Percentiles rank a stretch among this genome's conserved stretches.
phyloP scores from a whole-genome alignment of 805 yeast species.

The Nakazawaea laoshanensis region DNA sequence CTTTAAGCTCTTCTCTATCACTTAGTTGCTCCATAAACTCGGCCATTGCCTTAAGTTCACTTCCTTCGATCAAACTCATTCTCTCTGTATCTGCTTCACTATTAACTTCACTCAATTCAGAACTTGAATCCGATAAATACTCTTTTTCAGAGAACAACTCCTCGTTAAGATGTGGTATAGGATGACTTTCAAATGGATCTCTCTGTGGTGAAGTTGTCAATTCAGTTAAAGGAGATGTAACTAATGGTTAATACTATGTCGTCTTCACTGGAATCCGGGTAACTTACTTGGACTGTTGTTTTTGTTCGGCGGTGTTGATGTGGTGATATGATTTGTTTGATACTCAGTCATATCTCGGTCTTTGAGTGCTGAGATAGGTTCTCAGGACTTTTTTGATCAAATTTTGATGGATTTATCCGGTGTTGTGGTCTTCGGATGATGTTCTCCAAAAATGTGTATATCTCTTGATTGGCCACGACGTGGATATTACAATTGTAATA shows the following conservation, averaged over 20 bases:
- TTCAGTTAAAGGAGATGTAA: slow-evolving; percentile 28
- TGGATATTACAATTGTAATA: too few relatives aligned
- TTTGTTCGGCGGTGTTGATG: slow-evolving; percentile 1
- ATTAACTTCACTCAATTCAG: slow-evolving; percentile 49
- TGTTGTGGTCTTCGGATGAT: neutral
- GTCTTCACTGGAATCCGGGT: too few relatives aligned
- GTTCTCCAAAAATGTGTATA: too few relatives aligned
- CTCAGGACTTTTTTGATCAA: neutral
- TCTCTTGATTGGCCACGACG: too few relatives aligned
- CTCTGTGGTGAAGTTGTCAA: slow-evolving; percentile 31
- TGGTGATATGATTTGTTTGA: slow-evolving; percentile 1
- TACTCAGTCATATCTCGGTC: slow-evolving; percentile 7
- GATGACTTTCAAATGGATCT: slow-evolving; percentile 5
- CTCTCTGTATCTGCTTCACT: slow-evolving; percentile 89
- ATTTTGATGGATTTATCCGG: neutral
- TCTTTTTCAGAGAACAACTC: neutral
- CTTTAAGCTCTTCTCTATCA: slow-evolving; percentile 17
- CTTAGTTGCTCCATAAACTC: slow-evolving; percentile 27
- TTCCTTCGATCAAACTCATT: slow-evolving; percentile 58
- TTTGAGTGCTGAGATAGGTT: too few relatives aligned
- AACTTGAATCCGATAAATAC: slow-evolving; percentile 17
- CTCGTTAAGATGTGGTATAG: neutral
- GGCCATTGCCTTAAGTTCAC: slow-evolving; percentile 36
- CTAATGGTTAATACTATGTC: too few relatives aligned
- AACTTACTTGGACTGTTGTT: too few relatives aligned